A percentile compares a stretch with the other conserved stretches of the same genome.
phyloP scores from a whole-genome alignment of 2,329 filamentous ascomycete genomes.

The Epichloe amarillans region DNA sequence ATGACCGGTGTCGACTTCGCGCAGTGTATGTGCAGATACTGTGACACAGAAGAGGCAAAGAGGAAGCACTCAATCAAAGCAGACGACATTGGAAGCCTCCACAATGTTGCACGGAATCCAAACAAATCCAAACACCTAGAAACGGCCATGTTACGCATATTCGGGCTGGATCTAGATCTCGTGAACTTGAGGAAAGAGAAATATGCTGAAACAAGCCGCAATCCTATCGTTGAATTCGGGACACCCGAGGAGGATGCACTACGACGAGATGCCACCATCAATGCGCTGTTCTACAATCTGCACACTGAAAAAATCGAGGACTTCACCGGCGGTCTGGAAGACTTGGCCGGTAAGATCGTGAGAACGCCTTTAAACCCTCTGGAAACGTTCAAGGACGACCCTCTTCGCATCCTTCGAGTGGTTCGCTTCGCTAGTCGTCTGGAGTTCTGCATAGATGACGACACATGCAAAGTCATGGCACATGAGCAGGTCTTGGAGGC shows the following conservation, averaged over 20 bases:
- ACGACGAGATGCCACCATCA: slow-evolving; percentile 83
- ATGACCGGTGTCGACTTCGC: slow-evolving; percentile 74
- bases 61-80: slow-evolving; percentile 2
- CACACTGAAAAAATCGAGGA: slow-evolving; percentile 71
- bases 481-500: slow-evolving; percentile 65
- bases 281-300: slow-evolving; percentile 92
- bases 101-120: slow-evolving; percentile 8
- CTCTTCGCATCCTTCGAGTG: slow-evolving; percentile 70
- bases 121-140: slow-evolving; percentile 9
- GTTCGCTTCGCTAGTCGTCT: slow-evolving; percentile 84
- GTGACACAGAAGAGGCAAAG: slow-evolving; percentile 25
- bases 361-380: slow-evolving; percentile 77
- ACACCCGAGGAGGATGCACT: slow-evolving; percentile 82
- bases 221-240: slow-evolving; percentile 53
- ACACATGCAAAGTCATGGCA: slow-evolving; percentile 60
- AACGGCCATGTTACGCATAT: slow-evolving; percentile 7
- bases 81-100: slow-evolving; percentile 2
- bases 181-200: slow-evolving; percentile 90
- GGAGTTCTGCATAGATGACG: slow-evolving; percentile 60
- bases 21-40: slow-evolving; percentile 54
- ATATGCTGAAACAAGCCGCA: slow-evolving; percentile 54
- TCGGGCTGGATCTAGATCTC: slow-evolving; percentile 43
- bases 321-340: slow-evolving; percentile 64
- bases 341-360: slow-evolving; percentile 61
- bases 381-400: slow-evolving; percentile 91